Percentiles rank a stretch among this genome's conserved stretches.
These are phyloP conservation scores for Daldinia eschscholtzii DNA, from an alignment of 2,329 filamentous ascomycete species.

Conservation along the genomic window DNA sequence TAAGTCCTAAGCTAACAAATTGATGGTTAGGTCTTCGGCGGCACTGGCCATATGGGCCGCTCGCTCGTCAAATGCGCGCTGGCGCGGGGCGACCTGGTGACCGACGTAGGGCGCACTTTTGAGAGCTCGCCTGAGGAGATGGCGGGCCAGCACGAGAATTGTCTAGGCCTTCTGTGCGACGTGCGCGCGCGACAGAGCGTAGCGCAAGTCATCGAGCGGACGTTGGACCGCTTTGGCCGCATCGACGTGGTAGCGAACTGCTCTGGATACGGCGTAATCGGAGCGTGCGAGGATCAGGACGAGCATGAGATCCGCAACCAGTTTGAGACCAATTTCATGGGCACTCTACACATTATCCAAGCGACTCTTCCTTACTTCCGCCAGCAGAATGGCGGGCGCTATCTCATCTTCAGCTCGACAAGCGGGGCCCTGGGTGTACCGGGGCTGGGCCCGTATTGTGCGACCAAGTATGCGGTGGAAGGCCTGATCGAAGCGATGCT, in stretches of 20 bases:
- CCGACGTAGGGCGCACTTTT: slow-evolving; percentile 85
- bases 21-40: slow-evolving; percentile 81
- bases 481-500: slow-evolving; percentile 96
- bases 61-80: slow-evolving; percentile 88
- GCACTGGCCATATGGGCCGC: slow-evolving; percentile 96
- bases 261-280: slow-evolving; percentile 95
- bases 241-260: slow-evolving; percentile 94
- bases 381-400: slow-evolving; percentile 79
- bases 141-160: slow-evolving; percentile 76
- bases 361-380: slow-evolving; percentile 89
- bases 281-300: slow-evolving; percentile 95
- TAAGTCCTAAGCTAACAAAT: slow-evolving; percentile 16
- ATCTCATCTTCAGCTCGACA: slow-evolving; percentile 94
- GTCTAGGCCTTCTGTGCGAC: slow-evolving; percentile 87
- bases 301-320: slow-evolving; percentile 94
- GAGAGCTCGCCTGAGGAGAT: slow-evolving; percentile 81
- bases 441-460: slow-evolving; percentile 92
- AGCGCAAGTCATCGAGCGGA: slow-evolving; percentile 74
- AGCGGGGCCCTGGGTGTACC: slow-evolving; percentile 93
- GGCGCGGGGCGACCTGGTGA: slow-evolving; percentile 83
- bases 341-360: slow-evolving; percentile 93
- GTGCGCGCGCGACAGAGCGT: slow-evolving; percentile 87
- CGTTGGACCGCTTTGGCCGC: slow-evolving; percentile 80
- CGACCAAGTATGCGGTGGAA: slow-evolving; percentile 97
- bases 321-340: slow-evolving; percentile 98